A percentile compares a stretch with the other conserved stretches of the same genome.
phyloP scores from a whole-genome alignment of 257 asterid genomes.

The Hygrophila difformis region DNA sequence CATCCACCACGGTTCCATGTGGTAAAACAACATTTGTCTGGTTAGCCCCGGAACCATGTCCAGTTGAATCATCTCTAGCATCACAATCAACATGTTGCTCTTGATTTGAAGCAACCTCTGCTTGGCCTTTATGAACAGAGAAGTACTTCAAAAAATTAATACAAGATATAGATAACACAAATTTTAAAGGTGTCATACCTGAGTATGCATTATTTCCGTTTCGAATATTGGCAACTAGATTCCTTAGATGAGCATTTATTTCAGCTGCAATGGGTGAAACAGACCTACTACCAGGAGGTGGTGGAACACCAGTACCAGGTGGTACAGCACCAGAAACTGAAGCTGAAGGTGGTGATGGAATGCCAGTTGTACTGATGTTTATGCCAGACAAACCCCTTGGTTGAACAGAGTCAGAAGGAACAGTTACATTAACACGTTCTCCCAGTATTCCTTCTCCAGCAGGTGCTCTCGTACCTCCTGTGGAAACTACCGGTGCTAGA shows the following conservation, averaged over 20 bases:
- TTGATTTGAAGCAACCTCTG: constrained; percentile 37
- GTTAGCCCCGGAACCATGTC: constrained; percentile 15
- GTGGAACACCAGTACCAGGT: constrained; percentile 30
- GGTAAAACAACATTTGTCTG: constrained; percentile 4
- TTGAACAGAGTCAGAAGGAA: constrained; percentile 38
- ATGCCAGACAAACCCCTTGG: constrained; percentile 27
- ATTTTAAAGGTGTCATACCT: constrained; percentile 24
- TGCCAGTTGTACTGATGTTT: constrained; percentile 23
- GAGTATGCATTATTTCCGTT: constrained; percentile 21
- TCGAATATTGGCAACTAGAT: constrained; percentile 21
- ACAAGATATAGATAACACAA: neutral
- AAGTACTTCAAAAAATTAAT: constrained; percentile 9
- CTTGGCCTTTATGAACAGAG: constrained; percentile 21
- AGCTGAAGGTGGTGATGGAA: constrained; percentile 32
- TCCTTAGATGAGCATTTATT: constrained; percentile 29
- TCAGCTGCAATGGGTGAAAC: constrained; percentile 29
- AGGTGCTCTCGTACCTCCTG: constrained; percentile 37
- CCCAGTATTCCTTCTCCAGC: constrained; percentile 50
- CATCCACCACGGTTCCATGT: constrained; percentile 10
- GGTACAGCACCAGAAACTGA: constrained; percentile 32
- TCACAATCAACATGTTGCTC: constrained; percentile 24
- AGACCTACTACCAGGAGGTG: constrained; percentile 25
- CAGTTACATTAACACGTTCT: constrained; percentile 32
- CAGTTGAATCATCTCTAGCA: constrained; percentile 18
- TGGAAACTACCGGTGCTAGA: constrained; percentile 33